phyloP scores from a whole-genome alignment of 495 filamentous ascomycete genomes.

The Aspergillus sclerotiicarbonarius region DNA sequence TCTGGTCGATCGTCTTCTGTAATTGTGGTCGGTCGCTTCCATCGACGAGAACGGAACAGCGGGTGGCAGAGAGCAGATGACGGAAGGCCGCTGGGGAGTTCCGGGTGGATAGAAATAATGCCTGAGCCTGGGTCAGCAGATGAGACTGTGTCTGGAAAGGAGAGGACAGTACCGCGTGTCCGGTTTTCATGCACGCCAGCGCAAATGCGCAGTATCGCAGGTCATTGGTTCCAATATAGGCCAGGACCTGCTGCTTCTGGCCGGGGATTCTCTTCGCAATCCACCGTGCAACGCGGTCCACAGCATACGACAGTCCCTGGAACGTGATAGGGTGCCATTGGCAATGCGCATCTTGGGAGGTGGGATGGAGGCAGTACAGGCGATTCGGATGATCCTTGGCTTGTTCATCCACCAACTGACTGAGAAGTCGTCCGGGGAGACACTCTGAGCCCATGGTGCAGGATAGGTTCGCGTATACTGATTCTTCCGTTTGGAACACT shows the following conservation, averaged over 20 bases:
- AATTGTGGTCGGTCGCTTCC: slow-evolving; percentile 15
- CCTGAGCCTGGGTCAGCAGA: slow-evolving; percentile 15
- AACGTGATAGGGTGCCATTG: slow-evolving; percentile 54
- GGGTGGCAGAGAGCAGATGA: slow-evolving; percentile 28
- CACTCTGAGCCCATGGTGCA: not conserved
- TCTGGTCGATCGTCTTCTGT: not conserved
- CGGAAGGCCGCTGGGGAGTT: slow-evolving; percentile 37
- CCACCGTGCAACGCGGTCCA: slow-evolving; percentile 52
- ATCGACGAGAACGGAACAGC: slow-evolving; percentile 33
- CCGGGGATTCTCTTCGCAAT: slow-evolving; percentile 37
- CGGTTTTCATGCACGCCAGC: slow-evolving; percentile 27
- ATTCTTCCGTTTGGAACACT: no score
- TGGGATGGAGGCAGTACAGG: slow-evolving; percentile 43
- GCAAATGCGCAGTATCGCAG: slow-evolving; percentile 25
- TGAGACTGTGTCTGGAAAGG: not conserved
- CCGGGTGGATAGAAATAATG: slow-evolving; percentile 33
- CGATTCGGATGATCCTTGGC: slow-evolving; percentile 36
- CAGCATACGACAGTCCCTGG: slow-evolving; percentile 46
- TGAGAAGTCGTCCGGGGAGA: not conserved
- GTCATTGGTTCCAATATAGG: slow-evolving; percentile 34
- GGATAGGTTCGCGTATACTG: no score
- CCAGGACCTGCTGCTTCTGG: slow-evolving; percentile 20
- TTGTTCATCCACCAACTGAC: slow-evolving; percentile 39
- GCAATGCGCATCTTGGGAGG: slow-evolving; percentile 40
- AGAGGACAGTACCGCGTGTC: slow-evolving; percentile 15